Evolutionary conservation across 2,329 filamentous ascomycete genomes (phyloP).

Genomic region (Basipetospora chlamydospora): DNA sequence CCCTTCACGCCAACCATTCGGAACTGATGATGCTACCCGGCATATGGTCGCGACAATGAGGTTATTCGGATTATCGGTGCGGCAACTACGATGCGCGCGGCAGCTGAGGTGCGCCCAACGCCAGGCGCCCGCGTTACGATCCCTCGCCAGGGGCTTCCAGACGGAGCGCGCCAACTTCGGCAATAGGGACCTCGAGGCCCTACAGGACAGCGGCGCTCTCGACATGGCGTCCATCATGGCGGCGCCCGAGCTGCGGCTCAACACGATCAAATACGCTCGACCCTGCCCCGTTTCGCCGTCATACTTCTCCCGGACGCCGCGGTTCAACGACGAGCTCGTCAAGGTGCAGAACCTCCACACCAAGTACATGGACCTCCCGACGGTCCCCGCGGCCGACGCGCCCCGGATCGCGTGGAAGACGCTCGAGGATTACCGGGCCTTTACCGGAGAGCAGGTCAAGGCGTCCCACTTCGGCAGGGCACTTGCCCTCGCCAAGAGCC

Average conservation of each 20-base stretch:
- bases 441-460: slow-evolving; percentile 57
- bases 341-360: slow-evolving; percentile 56
- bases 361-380: slow-evolving; percentile 60
- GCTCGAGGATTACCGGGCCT: slow-evolving; percentile 57
- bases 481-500: slow-evolving; percentile 57
- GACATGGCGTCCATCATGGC: slow-evolving; percentile 7
- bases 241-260: slow-evolving; percentile 7
- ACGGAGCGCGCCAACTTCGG: slow-evolving; percentile 1
- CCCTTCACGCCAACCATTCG: background rate
- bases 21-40: background rate
- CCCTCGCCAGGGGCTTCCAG: slow-evolving; percentile 3
- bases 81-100: slow-evolving; percentile 21
- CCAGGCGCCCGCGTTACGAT: background rate
- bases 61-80: slow-evolving; percentile 9
- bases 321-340: slow-evolving; percentile 76
- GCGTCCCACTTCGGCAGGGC: slow-evolving; percentile 67
- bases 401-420: slow-evolving; percentile 71
- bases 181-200: background rate
- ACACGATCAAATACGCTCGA: slow-evolving; percentile 40
- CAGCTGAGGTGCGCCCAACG: slow-evolving; percentile 10
- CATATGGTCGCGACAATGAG: slow-evolving; percentile 7
- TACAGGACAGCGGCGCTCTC: slow-evolving; percentile 3
- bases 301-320: slow-evolving; percentile 82
- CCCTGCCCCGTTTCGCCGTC: slow-evolving; percentile 73
- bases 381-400: slow-evolving; percentile 47